Base-by-base conservation (phyloP, 192 early-diverging fungal genomes). In the Chytriomyces hyalinus region DNA sequence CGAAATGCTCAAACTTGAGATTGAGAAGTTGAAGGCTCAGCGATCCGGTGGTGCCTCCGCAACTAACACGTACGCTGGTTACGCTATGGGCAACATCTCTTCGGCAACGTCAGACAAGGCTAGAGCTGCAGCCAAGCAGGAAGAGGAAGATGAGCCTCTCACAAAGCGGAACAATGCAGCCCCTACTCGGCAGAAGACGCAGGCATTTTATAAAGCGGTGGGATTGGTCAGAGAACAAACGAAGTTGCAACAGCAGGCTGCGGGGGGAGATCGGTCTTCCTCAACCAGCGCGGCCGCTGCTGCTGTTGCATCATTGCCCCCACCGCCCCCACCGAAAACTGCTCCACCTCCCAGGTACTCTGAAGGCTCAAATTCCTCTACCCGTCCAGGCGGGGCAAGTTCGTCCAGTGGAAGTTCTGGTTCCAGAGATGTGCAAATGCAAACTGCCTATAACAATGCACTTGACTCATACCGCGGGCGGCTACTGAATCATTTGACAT, bases 221-320 rank as follows among this genome's bases (percentile, higher is more conserved):
- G 73, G 73, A 2, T 7, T 65, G 9, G 73, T 75, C 49, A 61
- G 73, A 13, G 73, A 75, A 46, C 61, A 75, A 65, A 75, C 73
- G 49, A 1, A 28, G 43, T 15, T 63, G 8, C 13, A 13, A 6
- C 24, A n/a, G 7, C 49, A 11, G 3, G 15, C 53, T 26, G 2
- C 22, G 0, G n/a, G 43, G 0, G n/a, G 22, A 17, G 62, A 24
- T 9, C n/a, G 22, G 10, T 11, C 49, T 22, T 53, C 69, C 13
- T 57, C 50, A 13, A n/a, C 10, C 20, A n/a, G 13, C 11, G 6
- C 7, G 0, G 13, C 61, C 45, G 73, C 63, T 9, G 17, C 48
- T 3, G 44, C 71, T 7, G 24, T n/a, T 15, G n/a, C 10, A 15
- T 9, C 9, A n/a, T 9, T n/a, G 10, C 51, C 51, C 10, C 51